Evolutionary conservation across 257 asterid genomes (phyloP), one percentile per base, ranked within the genome.

Genomic region (Cinchona pubescens): DNA sequence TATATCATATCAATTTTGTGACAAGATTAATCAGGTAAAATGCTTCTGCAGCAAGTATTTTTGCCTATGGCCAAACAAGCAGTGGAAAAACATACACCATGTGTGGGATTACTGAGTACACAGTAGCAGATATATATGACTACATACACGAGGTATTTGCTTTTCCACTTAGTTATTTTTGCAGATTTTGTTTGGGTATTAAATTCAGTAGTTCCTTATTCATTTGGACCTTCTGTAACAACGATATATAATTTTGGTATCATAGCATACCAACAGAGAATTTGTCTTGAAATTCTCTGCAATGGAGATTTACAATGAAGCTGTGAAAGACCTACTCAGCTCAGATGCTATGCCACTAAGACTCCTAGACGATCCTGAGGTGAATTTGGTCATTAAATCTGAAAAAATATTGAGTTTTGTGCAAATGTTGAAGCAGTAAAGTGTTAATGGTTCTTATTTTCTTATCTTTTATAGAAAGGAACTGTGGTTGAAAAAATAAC

Each of bases 301-400:
- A 34, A 87, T 92, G 86, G 99, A 95, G 88, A 95, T 95, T 29
- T 95, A 95, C 89, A 95, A 95, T 62, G 99, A 95, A 81, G 82
- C 88, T 45, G 98, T 95, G 40, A 91, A 84, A 75, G 99, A 92
- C 85, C 97, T 93, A 56, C 91, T 95, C 35, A 83, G 87, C 61
- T 23, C 82, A 29, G 97, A 92, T 53, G 76, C 73, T 45, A 67
- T 85, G 81, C 86, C 90, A 23, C 96, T 94, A 69, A 82, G 99
- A 71, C 97, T 94, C 78, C 90, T 94, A 32, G 99, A 94, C 48
- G 99, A 94, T 88, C 97, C 97, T 3, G 98, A 92, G 92, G 98
- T 90, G 55, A 82, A 32, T 32, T 10, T 42, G 40, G 16, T 38
- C n/a, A n/a, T n/a, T n/a, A n/a, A n/a, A n/a, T n/a, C n/a, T n/a